phyloP scores from a whole-genome alignment of 768 basidiomycete genomes.

The Pleurotus pulmonarius region DNA sequence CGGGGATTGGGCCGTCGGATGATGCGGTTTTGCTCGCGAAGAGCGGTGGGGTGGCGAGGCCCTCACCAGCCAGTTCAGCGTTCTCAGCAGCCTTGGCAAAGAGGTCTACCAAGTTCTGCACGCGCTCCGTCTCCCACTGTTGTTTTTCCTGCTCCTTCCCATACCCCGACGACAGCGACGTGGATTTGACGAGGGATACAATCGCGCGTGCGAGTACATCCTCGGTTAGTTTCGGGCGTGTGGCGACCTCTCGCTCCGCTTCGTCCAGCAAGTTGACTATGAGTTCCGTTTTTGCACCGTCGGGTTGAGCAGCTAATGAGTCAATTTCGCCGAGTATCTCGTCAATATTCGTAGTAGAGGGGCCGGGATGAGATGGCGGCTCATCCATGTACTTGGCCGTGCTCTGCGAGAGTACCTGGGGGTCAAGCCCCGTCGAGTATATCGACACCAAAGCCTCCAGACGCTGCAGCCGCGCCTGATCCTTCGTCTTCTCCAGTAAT shows the following conservation, averaged over 20 bases:
- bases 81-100: background rate
- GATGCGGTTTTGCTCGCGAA: background rate
- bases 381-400: constrained; percentile 10
- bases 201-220: constrained; percentile 4
- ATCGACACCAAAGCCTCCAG: constrained; percentile 5
- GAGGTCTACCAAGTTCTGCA: background rate
- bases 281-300: background rate
- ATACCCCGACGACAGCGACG: background rate
- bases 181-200: background rate
- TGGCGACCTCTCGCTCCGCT: background rate
- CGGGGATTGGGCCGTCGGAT: background rate
- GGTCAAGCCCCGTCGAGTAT: background rate
- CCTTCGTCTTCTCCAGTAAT: constrained; percentile 13
- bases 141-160: background rate
- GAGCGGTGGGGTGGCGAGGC: background rate
- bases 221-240: background rate
- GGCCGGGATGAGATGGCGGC: constrained; percentile 12
- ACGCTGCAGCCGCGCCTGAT: background rate
- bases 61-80: constrained; percentile 2
- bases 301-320: background rate
- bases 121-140: background rate
- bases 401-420: constrained; percentile 5
- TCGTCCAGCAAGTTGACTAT: background rate
- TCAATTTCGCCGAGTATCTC: background rate
- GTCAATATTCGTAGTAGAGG: background rate